Conservation (phyloP, 352 stramenopile species). For the Pythium myriotylum region DNA sequence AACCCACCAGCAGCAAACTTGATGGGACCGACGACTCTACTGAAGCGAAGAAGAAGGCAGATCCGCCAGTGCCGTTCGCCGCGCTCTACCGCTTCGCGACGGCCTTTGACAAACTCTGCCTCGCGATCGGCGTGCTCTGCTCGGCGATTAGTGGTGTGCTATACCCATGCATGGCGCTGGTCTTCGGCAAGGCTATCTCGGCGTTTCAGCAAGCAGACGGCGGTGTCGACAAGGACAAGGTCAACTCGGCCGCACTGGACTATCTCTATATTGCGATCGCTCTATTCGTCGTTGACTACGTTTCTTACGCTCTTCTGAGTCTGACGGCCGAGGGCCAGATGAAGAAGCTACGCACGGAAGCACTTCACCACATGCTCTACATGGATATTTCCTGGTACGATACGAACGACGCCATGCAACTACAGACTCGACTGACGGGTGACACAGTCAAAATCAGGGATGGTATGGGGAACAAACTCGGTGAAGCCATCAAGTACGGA, state of each 20-base stretch:
- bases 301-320: slow-evolving; percentile 20
- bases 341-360: slow-evolving; percentile 19
- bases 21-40: background rate
- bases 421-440: slow-evolving; percentile 16
- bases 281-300: slow-evolving; percentile 27
- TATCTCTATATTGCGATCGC: slow-evolving; percentile 21
- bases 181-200: background rate
- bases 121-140: background rate
- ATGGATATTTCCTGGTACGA: slow-evolving; percentile 38
- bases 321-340: slow-evolving; percentile 30
- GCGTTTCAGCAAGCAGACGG: background rate
- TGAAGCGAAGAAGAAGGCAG: background rate
- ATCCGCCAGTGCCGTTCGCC: background rate
- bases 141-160: background rate
- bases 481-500: slow-evolving; percentile 27
- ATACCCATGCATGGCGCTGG: background rate
- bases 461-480: slow-evolving; percentile 33
- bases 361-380: slow-evolving; percentile 30
- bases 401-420: slow-evolving; percentile 15
- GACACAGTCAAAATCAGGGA: slow-evolving; percentile 13
- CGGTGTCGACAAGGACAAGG: background rate
- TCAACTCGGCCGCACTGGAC: slow-evolving; percentile 23
- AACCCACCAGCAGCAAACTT: background rate
- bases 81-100: background rate
- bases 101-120: background rate